Conservation (phyloP, 2,329 filamentous ascomycete genomes). For the Zymoseptoria crescenta region DNA sequence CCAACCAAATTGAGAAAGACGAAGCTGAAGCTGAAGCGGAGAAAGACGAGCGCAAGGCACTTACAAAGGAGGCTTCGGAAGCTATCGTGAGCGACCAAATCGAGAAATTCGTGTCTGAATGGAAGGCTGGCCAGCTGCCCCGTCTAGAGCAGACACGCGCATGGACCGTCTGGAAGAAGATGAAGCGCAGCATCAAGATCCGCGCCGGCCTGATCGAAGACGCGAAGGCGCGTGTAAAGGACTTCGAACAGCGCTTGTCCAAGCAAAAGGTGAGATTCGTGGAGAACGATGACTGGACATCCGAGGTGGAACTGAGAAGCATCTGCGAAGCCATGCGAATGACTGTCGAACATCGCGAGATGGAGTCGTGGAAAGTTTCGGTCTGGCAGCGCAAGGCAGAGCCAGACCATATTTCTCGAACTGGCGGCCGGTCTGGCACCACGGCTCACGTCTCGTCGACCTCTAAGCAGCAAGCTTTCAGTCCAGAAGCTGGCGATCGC, state of each 20-base stretch:
- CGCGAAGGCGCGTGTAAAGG: conserved; percentile 37
- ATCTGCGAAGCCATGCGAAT: conserved; percentile 55
- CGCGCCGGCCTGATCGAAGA: conserved; percentile 37
- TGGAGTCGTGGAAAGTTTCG: conserved; percentile 41
- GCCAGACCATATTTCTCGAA: conserved; percentile 19
- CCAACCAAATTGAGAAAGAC: conserved; percentile 29
- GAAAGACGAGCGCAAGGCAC: conserved; percentile 13
- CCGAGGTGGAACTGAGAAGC: conserved; percentile 43
- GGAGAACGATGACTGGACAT: conserved; percentile 44
- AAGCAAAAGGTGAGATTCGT: conserved; percentile 49
- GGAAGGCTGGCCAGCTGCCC: conserved; percentile 53
- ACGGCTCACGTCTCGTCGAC: not conserved
- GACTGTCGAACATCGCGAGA: conserved; percentile 55
- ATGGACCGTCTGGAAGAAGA: conserved; percentile 53
- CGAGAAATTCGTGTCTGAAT: conserved; percentile 43
- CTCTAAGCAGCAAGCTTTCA: not conserved
- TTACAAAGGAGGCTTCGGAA: conserved; percentile 40
- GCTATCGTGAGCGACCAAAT: conserved; percentile 49
- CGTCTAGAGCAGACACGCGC: conserved; percentile 51
- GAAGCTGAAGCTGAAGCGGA: conserved; percentile 46
- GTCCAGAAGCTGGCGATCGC: conserved; percentile 15
- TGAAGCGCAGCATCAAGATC: conserved; percentile 37
- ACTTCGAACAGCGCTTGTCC: conserved; percentile 46
- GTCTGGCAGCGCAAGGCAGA: conserved; percentile 30
- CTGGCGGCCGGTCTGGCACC: conserved; percentile 5